Evolutionary conservation across 2,329 filamentous ascomycete species (phyloP).

Genomic region (Microcyclospora pomicola): DNA sequence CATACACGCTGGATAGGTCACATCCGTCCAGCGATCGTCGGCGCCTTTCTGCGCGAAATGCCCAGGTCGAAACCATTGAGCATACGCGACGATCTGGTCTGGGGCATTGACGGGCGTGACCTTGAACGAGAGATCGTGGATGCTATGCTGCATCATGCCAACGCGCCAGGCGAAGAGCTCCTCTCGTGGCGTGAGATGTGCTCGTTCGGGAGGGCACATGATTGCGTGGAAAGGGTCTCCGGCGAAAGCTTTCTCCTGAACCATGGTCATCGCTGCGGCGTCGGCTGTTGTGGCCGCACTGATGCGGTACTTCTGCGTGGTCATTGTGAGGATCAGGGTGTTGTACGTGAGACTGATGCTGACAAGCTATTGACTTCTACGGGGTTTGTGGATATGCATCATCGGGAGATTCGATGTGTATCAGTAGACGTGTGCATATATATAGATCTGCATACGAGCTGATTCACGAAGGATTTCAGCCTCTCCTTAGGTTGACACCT

Average conservation of each 20-base stretch:
- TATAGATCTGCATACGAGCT: too few species aligned
- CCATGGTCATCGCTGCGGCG: not conserved
- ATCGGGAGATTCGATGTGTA: too few species aligned
- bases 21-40: too few species aligned
- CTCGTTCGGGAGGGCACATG: slow-evolving; percentile 1
- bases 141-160: not conserved
- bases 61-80: not conserved
- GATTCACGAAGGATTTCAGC: too few species aligned
- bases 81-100: not conserved
- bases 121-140: not conserved
- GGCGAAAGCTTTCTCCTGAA: not conserved
- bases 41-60: not conserved
- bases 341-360: too few species aligned
- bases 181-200: not conserved
- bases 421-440: too few species aligned
- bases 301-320: too few species aligned
- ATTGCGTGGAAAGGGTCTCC: not conserved
- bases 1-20: not conserved
- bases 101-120: not conserved
- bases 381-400: too few species aligned
- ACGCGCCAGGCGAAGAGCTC: slow-evolving; percentile 1
- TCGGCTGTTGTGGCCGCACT: not conserved
- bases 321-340: too few species aligned
- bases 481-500: too few species aligned
- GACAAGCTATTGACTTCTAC: too few species aligned